These are phyloP conservation scores for Brasenia schreberi DNA, from an alignment of 164 flowering plant genomes.

Conservation along the genomic window DNA sequence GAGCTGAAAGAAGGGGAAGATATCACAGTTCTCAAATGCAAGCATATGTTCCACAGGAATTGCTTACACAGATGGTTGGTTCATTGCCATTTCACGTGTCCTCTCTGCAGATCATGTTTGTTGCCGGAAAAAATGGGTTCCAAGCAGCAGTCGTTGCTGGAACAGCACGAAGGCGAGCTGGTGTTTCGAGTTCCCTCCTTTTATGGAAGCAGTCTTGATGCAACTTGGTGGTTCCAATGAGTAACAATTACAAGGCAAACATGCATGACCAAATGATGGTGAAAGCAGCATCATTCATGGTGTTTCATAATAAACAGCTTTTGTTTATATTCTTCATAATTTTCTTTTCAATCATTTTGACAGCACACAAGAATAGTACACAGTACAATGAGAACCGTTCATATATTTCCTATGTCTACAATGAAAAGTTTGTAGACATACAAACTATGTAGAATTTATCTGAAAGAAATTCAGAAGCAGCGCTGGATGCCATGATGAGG, in stretches of 20 bases:
- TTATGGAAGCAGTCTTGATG: background rate
- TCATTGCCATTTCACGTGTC: background rate
- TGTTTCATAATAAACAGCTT: too few species aligned
- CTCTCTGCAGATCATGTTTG: slow-evolving; percentile 2
- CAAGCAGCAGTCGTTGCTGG: background rate
- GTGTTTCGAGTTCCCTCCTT: slow-evolving; percentile 1
- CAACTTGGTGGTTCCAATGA: slow-evolving; percentile 2
- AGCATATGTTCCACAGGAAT: slow-evolving; percentile 5
- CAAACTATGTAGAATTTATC: too few species aligned
- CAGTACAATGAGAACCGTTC: too few species aligned
- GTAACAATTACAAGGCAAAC: background rate
- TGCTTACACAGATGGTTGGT: slow-evolving; percentile 7
- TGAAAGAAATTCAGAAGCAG: too few species aligned
- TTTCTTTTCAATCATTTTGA: too few species aligned
- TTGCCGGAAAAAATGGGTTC: background rate
- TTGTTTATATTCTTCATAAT: too few species aligned
- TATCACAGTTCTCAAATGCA: slow-evolving; percentile 2
- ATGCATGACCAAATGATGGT: too few species aligned
- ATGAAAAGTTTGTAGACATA: too few species aligned
- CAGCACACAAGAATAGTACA: too few species aligned
- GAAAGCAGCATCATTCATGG: too few species aligned
- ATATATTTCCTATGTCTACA: too few species aligned
- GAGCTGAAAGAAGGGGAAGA: slow-evolving; percentile 5
- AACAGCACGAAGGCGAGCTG: background rate
- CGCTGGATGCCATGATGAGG: too few species aligned